phyloP scores from a whole-genome alignment of 1,284 basidiomycete species.

The Irpex sp. region DNA sequence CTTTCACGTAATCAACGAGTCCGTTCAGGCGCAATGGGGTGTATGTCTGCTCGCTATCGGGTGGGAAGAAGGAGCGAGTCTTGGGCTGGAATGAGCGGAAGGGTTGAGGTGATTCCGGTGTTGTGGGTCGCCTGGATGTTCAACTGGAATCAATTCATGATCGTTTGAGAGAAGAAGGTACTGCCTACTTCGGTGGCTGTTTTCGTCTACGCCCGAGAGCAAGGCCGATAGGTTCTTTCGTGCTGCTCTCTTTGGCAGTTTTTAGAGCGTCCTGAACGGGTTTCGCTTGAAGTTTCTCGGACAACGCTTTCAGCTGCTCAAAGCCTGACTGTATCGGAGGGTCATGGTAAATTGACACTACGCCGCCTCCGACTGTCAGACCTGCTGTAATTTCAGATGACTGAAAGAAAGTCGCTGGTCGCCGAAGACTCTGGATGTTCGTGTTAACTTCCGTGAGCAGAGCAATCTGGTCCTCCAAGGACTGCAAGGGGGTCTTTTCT shows the following conservation, averaged over 20 bases:
- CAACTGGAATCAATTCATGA: background rate
- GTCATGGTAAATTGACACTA: conserved; percentile 10
- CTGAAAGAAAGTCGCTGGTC: conserved; percentile 40
- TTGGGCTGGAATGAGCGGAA: conserved; percentile 42
- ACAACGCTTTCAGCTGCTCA: conserved; percentile 40
- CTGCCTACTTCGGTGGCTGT: background rate
- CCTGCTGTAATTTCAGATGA: conserved; percentile 15
- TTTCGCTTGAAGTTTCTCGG: conserved; percentile 41
- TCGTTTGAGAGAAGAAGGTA: background rate
- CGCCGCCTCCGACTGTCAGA: background rate
- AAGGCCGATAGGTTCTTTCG: conserved; percentile 44
- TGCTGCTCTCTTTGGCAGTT: conserved; percentile 47
- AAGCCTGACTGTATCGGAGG: conserved; percentile 22
- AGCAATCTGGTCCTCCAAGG: conserved; percentile 41
- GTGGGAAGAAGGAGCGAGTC: conserved; percentile 40
- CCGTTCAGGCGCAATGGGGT: conserved; percentile 37
- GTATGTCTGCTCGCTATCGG: conserved; percentile 27
- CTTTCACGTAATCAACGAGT: conserved; percentile 46
- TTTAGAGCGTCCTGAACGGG: conserved; percentile 51
- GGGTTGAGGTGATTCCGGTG: conserved; percentile 57
- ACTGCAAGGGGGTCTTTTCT: background rate
- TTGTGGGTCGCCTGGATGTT: conserved; percentile 42
- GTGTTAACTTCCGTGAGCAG: conserved; percentile 41
- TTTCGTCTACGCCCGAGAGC: conserved; percentile 37
- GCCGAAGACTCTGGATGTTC: conserved; percentile 40